Evolutionary conservation across 2,329 filamentous ascomycete species (phyloP), one percentile per base, ranked within the genome.

Genomic region (Microdochium nivale): DNA sequence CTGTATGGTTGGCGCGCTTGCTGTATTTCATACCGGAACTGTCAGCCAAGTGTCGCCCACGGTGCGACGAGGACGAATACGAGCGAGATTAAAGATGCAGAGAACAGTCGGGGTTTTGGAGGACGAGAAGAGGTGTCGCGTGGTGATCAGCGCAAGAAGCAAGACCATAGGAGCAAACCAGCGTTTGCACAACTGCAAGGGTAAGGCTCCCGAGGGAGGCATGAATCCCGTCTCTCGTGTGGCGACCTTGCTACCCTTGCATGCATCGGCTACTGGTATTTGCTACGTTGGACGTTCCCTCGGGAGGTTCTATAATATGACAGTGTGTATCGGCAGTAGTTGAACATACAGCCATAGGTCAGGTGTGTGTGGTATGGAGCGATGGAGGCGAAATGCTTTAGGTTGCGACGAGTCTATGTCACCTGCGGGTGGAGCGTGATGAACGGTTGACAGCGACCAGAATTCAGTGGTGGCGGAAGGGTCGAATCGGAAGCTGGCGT

Each of bases 1-100:
- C 71, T 64, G 62, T 68, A 75, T 35, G 69, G 60, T 53, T 68
- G 67, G 52, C 70, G 69, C 50, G 69, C 61, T 66, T 63, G 62
- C 63, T 67, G 62, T 21, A 27, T 14, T 32, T 47, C 21, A 23
- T 19, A n/a, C 9, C 9, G 40, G 4, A 23, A 44, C 19, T 19
- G 19, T 44, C 23, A 44, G 40, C 40, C 16, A 16, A 44, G 19
- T 44, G 40, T 44, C 40, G 13, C 10, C 40, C 19, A 44, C 8
- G 16, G 10, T 23, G 40, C 16, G 16, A 19, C 3, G 16, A 23
- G 19, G 19, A 13, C 7, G 16, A 5, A 44, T 4, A 19, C 10
- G 40, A 23, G 27, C 5, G 11, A 5, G 27, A 30, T 23, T 8
- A 23, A 19, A 19, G 21, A 7, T 44, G n/a, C n/a, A n/a, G n/a